Evolutionary conservation across 169 alveolate species (phyloP), one percentile per base, ranked within the genome.

Genomic region (Toxoplasma gondii): DNA sequence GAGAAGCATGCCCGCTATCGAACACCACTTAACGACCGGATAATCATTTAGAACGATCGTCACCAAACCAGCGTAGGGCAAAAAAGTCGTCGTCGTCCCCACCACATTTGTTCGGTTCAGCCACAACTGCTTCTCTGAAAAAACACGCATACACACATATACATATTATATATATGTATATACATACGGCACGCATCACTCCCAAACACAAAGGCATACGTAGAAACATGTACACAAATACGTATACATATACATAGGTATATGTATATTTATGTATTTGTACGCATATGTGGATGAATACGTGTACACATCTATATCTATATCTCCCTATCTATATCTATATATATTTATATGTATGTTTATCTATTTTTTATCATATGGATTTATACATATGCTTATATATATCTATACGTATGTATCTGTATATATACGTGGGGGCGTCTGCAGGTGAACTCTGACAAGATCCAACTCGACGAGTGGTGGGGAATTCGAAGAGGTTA

Each of bases 31-130:
- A 44, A 98, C 94, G 84, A 93, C 93, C 19, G 99, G 99, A 94
- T 98, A 98, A 91, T 98, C 99, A 96, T 98, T 98, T 78, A 98
- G 95, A 87, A 97, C 94, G 53, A 98, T 98, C 34, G 99, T 98
- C 64, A 98, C 96, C 96, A 98, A 97, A 0, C 99, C 99, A 41
- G 97, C 98, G 97, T 98, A 98, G 34, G 99, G 99, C 29, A 97
- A 93, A 74, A 94, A 96, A 96, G 97, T 98, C 80, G 97, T 96
- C 31, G 98, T 97, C 88, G 97, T 96, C n/a, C 99, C 99, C 97
- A 98, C 94, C 54, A 98, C 95, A 86, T 98, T 97, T 81, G 94
- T 95, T 91, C 96, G 95, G 70, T 96, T 93, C 31, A 98, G 92
- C 98, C 98, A 98, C 58, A 97, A 80, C 81, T 97, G 97, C 82